Evolutionary conservation across 148 eudicot species (phyloP).

Genomic region (Beta vulgaris): DNA sequence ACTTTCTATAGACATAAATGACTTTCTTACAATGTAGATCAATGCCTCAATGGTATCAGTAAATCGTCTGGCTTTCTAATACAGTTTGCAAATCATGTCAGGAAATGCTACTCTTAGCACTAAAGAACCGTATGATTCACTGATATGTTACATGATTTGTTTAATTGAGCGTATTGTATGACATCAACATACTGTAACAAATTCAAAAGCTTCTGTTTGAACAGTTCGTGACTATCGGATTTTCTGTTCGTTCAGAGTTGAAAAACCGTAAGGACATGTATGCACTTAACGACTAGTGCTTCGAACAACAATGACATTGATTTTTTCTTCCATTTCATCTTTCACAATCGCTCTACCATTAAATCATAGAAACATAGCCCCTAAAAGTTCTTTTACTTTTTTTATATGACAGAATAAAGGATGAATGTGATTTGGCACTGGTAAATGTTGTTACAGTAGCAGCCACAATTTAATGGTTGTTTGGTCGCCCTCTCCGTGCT

Average conservation of each 20-base stretch:
- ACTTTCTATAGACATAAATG: too few species aligned
- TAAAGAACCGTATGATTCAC: neutral
- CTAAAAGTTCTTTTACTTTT: neutral
- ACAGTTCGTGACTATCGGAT: conserved; percentile 67
- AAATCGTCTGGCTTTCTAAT: neutral
- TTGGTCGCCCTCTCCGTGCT: conserved; percentile 82
- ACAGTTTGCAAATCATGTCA: neutral
- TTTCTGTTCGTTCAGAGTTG: conserved; percentile 56
- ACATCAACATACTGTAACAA: conserved; percentile 29
- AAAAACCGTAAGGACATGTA: conserved; percentile 69
- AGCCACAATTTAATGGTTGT: conserved; percentile 70
- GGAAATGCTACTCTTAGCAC: neutral
- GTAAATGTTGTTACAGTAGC: conserved; percentile 64
- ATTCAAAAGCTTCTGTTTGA: conserved; percentile 64
- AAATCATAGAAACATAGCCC: neutral
- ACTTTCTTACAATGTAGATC: conserved; percentile 4
- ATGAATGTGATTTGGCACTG: conserved; percentile 83
- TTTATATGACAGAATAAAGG: conserved; percentile 47
- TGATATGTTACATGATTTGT: neutral
- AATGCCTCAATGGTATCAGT: neutral
- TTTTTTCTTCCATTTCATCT: neutral
- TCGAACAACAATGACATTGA: neutral
- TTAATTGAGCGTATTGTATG: neutral
- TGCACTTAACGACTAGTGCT: neutral
- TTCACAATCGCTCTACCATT: neutral